phyloP scores from a whole-genome alignment of 805 yeast genomes.

The Ogataea ramenticola region DNA sequence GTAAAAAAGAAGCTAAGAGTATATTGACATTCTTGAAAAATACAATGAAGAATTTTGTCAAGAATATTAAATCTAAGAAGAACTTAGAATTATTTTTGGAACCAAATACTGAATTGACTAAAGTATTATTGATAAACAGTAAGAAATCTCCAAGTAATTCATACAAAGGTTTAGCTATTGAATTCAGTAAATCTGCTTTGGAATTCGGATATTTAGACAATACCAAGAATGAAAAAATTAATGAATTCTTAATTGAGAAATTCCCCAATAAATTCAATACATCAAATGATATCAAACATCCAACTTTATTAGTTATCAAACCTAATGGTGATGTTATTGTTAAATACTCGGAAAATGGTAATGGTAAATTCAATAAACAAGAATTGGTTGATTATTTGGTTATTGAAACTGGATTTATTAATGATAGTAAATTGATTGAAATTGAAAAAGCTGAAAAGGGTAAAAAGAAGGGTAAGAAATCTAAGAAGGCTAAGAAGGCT shows the following conservation, averaged over 20 bases:
- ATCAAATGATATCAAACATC: neutral
- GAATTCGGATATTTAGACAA: conserved; percentile 40
- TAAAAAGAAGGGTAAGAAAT: neutral
- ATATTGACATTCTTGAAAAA: conserved; percentile 48
- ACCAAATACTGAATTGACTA: conserved; percentile 17
- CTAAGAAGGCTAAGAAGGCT: neutral
- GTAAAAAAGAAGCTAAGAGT: conserved; percentile 50
- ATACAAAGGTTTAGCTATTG: conserved; percentile 62
- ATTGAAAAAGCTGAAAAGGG: neutral
- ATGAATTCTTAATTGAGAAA: neutral
- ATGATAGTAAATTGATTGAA: neutral
- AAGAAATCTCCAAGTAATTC: conserved; percentile 44
- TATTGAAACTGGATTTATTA: neutral
- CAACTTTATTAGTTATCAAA: neutral
- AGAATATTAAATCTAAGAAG: conserved; percentile 33
- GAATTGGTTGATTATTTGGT: neutral
- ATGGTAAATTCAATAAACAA: too few species aligned
- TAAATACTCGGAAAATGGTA: neutral
- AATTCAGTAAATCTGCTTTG: conserved; percentile 41
- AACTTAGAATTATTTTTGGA: conserved; percentile 22
- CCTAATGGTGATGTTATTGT: neutral
- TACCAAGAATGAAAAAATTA: conserved; percentile 2
- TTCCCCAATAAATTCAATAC: too few species aligned
- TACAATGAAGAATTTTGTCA: conserved; percentile 60
- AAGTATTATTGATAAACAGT: conserved; percentile 47